These are phyloP conservation scores for Oropetium thomaeum DNA, from an alignment of 176 grass and related monocot species.

Conservation along the genomic window DNA sequence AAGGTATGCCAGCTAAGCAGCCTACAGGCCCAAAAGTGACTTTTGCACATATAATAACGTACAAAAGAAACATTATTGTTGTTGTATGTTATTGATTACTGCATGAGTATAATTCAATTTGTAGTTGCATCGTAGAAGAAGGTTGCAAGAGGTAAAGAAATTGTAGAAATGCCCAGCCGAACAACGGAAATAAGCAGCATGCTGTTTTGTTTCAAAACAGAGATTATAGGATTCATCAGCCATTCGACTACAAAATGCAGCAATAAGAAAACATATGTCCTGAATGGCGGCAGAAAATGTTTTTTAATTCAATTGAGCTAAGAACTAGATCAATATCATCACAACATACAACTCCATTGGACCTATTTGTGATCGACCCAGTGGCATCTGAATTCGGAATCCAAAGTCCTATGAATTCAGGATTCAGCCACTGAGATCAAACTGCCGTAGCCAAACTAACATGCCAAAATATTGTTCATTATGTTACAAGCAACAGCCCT, in stretches of 20 bases:
- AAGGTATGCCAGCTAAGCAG: constrained; percentile 15
- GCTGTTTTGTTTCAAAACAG: neutral
- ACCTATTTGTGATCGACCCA: neutral
- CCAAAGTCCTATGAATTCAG: neutral
- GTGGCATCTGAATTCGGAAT: neutral
- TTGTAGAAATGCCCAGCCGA: neutral
- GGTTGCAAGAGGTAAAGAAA: neutral
- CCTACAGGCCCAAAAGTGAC: neutral
- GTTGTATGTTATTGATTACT: neutral
- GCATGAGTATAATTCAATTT: neutral
- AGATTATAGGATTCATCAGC: neutral
- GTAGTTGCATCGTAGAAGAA: neutral
- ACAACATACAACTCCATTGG: neutral
- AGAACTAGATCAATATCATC: neutral
- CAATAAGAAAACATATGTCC: too few species aligned
- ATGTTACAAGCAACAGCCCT: neutral
- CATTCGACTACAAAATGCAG: neutral
- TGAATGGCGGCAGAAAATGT: neutral
- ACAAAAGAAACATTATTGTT: neutral
- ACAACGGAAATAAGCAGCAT: neutral
- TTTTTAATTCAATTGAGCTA: neutral
- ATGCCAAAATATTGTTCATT: too few species aligned
- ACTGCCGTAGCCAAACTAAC: neutral
- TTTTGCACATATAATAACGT: neutral
- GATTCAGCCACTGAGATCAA: constrained; percentile 2